phyloP scores from a whole-genome alignment of 192 early-diverging fungal species.

The Coemansia sp. region DNA sequence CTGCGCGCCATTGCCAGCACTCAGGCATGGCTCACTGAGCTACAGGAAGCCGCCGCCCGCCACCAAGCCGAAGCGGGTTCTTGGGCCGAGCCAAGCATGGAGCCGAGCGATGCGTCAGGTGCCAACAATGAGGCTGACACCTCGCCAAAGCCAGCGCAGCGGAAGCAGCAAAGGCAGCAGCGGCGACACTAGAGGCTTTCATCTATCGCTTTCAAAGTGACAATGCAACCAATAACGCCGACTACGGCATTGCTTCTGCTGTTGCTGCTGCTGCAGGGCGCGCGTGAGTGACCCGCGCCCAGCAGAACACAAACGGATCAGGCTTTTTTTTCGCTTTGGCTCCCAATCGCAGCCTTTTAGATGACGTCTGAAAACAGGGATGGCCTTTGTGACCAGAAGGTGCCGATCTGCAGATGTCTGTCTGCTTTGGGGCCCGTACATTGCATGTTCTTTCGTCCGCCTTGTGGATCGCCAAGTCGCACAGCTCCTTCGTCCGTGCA shows the following conservation, averaged over 20 bases:
- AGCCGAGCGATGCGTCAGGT: neutral
- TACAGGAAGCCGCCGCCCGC: slow-evolving; percentile 26
- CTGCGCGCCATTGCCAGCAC: slow-evolving; percentile 45
- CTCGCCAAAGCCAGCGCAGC: neutral
- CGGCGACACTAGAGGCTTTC: neutral
- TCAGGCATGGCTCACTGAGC: slow-evolving; percentile 50
- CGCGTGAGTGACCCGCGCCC: slow-evolving; percentile 1
- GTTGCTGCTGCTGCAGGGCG: neutral
- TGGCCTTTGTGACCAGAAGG: neutral
- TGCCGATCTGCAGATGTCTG: neutral
- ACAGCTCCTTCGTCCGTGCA: neutral
- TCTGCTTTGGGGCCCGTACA: neutral
- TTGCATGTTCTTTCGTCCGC: neutral
- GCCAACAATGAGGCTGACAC: neutral
- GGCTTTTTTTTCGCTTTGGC: neutral
- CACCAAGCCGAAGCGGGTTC: slow-evolving; percentile 19
- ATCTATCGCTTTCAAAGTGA: neutral
- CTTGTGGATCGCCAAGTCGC: neutral
- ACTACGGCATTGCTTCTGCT: neutral
- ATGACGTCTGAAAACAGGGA: slow-evolving; percentile 1
- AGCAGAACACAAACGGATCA: neutral
- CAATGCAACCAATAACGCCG: neutral
- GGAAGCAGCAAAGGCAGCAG: neutral
- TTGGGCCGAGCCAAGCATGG: slow-evolving; percentile 9
- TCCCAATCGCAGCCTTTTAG: neutral